Evolutionary conservation across 164 flowering plant species (phyloP), one percentile per base, ranked within the genome.

Genomic region (Brasenia schreberi): DNA sequence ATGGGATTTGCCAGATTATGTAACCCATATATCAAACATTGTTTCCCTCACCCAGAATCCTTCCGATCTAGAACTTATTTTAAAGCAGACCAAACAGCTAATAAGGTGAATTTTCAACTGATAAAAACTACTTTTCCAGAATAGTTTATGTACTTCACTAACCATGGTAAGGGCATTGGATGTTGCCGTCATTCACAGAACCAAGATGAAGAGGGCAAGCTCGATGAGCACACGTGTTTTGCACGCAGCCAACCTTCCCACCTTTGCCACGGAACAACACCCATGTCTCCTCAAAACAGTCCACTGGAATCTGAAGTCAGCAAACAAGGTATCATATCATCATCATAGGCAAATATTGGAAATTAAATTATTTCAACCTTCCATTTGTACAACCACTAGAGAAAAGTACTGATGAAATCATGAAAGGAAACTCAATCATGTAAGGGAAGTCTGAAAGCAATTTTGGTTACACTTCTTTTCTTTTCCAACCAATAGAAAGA

Each of bases 201-300:
- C 98, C 98, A 66, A 94, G 94, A 71, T 94, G 75, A 70, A 94
- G 97, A 64, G 98, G 98, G 73, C 98, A 94, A 60, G 98, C 97
- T 77, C 97, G 83, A 74, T 94, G 98, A 9, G 97, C 98, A 73
- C 98, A 94, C 0, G 97, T 90, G 75, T 94, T 89, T 75, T 75
- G 89, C 9, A 94, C 93, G 74, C 98, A 94, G 66, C 98, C 98
- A 5, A 96, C 95, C 70, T 80, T 84, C 5, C 98, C 96, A 81
- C 87, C 96, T 74, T 91, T 83, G 61, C 98, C 98, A 42, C 98
- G 96, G 64, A 94, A 94, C 45, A 89, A 5, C 62, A 94, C 98
- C 97, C 97, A 91, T 6, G 93, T 85, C 77, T 94, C 84, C 76
- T 94, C 98, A 65, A 94, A 94, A 79, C 95, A 94, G 68, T 94